These are phyloP conservation scores for Vaccinium darrowii DNA, from an alignment of 148 eudicot genomes.

Conservation along the genomic window DNA sequence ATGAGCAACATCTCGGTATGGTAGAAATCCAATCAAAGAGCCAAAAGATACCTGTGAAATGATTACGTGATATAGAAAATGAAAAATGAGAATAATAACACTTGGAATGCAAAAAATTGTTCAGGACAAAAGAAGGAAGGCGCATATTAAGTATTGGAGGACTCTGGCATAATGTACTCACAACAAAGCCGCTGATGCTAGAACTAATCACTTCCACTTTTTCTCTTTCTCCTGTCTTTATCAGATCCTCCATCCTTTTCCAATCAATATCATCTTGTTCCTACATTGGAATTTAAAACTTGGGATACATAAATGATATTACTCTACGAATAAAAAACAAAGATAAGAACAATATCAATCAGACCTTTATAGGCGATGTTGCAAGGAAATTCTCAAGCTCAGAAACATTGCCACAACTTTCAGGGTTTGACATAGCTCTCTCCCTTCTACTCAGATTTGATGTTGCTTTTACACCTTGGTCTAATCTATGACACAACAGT, in stretches of 20 bases:
- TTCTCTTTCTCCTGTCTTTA: conserved; percentile 52
- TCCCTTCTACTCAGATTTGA: conserved; percentile 34
- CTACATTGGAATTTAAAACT: conserved; percentile 35
- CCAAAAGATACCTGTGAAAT: conserved; percentile 77
- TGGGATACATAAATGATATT: conserved; percentile 13
- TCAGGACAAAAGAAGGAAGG: background rate
- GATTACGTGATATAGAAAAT: background rate
- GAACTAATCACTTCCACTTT: conserved; percentile 82
- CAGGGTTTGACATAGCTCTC: conserved; percentile 22
- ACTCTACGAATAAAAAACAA: conserved; percentile 3
- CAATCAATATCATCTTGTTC: conserved; percentile 73
- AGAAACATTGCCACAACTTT: conserved; percentile 33
- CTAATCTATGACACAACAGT: conserved; percentile 58
- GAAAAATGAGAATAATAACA: background rate
- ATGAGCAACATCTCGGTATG: conserved; percentile 81
- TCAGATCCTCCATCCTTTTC: conserved; percentile 61
- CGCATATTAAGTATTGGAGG: background rate
- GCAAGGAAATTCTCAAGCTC: conserved; percentile 42
- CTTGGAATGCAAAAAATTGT: conserved; percentile 1
- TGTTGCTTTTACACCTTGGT: conserved; percentile 44
- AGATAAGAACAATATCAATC: conserved; percentile 1
- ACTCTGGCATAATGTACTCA: conserved; percentile 30
- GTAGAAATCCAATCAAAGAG: conserved; percentile 88
- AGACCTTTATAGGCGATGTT: conserved; percentile 50
- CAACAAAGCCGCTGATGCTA: conserved; percentile 88